Evolutionary conservation across 345 rosid genomes (phyloP).

Genomic region (Brassica cretica): DNA sequence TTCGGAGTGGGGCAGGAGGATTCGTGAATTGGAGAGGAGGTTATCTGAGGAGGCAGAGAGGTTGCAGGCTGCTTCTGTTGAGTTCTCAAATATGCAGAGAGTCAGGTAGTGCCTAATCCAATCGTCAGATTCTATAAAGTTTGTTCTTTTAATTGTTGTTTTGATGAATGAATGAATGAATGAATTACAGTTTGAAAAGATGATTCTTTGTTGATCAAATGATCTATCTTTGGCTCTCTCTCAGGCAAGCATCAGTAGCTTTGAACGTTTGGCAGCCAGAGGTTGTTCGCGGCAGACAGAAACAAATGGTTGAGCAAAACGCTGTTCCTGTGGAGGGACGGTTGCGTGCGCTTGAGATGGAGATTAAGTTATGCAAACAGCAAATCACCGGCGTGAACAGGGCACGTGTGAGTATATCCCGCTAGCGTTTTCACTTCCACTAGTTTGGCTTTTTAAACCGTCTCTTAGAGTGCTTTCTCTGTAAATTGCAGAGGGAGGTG

Average conservation of each 20-base stretch:
- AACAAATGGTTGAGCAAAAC: constrained; percentile 75
- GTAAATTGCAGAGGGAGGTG: constrained; percentile 55
- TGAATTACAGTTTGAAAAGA: background rate
- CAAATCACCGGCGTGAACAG: constrained; percentile 56
- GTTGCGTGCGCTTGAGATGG: constrained; percentile 71
- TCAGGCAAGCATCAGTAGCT: constrained; percentile 91
- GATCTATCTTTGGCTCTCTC: background rate
- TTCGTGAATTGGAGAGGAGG: constrained; percentile 50
- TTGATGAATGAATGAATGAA: background rate
- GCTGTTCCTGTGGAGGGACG: constrained; percentile 66
- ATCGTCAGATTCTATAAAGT: background rate
- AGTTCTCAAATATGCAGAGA: constrained; percentile 56
- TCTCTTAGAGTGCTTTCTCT: constrained; percentile 2
- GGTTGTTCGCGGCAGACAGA: constrained; percentile 64
- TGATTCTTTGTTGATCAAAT: constrained; percentile 16
- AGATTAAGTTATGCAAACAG: constrained; percentile 73
- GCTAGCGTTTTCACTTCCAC: background rate
- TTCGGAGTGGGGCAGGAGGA: constrained; percentile 51
- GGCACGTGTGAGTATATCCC: constrained; percentile 56
- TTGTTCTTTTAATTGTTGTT: background rate
- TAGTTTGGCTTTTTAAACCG: background rate
- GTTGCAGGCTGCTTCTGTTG: constrained; percentile 42
- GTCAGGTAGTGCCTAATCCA: constrained; percentile 52
- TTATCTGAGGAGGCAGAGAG: constrained; percentile 54
- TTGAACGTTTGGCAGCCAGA: constrained; percentile 95